Conservation (phyloP, 495 filamentous ascomycete genomes). For the Aspergillus kassunensis region DNA sequence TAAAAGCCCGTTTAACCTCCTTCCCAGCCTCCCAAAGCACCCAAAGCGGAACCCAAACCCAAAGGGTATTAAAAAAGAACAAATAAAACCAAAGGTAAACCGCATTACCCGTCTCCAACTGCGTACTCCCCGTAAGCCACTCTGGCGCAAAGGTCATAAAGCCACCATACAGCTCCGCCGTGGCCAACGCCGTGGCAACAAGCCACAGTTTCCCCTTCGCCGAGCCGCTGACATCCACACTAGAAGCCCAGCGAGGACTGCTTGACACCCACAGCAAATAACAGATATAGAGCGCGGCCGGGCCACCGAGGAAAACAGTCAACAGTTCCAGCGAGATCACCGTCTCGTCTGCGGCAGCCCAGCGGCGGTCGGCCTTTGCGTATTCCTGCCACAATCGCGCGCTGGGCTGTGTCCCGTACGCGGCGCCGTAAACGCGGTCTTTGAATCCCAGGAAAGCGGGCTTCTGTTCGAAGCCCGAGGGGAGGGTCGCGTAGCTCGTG, state of each 20-base stretch:
- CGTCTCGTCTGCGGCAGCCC: constrained; percentile 73
- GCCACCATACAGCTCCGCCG: constrained; percentile 91
- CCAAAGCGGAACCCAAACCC: constrained; percentile 80
- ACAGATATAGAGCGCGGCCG: constrained; percentile 66
- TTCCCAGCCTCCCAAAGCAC: constrained; percentile 63
- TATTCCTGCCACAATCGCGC: constrained; percentile 88
- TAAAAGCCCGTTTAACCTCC: constrained; percentile 58
- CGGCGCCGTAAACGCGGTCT: constrained; percentile 66
- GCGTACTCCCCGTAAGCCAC: constrained; percentile 74
- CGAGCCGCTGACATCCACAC: constrained; percentile 14
- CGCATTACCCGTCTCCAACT: constrained; percentile 74
- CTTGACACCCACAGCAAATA: constrained; percentile 51
- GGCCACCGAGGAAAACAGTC: constrained; percentile 76
- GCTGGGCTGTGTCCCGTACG: constrained; percentile 61
- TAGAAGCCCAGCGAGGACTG: constrained; percentile 15
- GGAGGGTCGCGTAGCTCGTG: constrained; percentile 59
- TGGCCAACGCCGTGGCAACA: constrained; percentile 72
- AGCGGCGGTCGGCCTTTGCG: constrained; percentile 78
- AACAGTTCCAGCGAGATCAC: constrained; percentile 81
- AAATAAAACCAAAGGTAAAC: constrained; percentile 89
- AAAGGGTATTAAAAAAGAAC: constrained; percentile 86
- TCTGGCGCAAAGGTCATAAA: constrained; percentile 97
- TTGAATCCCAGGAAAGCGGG: constrained; percentile 50
- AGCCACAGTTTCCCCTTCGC: constrained; percentile 62
- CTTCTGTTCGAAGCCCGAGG: constrained; percentile 32